Evolutionary conservation across 306 rosid genomes (phyloP).

Genomic region (Trifolium repens): DNA sequence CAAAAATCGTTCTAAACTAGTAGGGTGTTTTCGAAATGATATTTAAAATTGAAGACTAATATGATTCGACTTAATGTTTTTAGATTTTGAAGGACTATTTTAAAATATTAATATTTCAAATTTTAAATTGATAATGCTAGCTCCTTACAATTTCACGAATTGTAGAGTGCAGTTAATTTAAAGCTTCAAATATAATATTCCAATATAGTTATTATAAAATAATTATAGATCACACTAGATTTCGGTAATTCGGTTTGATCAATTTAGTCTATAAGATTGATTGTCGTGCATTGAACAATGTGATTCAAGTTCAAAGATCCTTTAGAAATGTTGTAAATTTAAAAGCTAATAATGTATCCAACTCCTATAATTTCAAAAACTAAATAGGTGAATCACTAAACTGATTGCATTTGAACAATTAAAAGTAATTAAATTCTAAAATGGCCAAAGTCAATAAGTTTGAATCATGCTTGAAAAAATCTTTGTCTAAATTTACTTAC

Average conservation of each 20-base stretch:
- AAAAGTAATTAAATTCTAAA: slow-evolving; percentile 30
- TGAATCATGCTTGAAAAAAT: no score
- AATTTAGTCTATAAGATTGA: not conserved
- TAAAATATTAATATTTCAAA: no score
- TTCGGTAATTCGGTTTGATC: not conserved
- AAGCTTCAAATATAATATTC: not conserved
- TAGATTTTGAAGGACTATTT: not conserved
- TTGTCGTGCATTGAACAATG: not conserved
- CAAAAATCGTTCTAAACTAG: no score
- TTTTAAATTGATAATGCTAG: no score
- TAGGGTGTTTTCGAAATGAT: no score
- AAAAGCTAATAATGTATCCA: not conserved
- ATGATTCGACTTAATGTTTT: no score
- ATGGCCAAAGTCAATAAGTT: slow-evolving; percentile 25
- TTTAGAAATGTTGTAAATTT: not conserved
- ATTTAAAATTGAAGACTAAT: not conserved
- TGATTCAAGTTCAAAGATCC: not conserved
- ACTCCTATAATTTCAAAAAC: not conserved
- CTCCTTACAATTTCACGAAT: no score
- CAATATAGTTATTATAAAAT: not conserved
- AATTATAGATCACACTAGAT: not conserved
- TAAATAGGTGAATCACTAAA: not conserved
- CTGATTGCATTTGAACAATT: slow-evolving; percentile 24
- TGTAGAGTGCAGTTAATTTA: not conserved
- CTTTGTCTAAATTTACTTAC: no score